Percentiles rank a stretch among this genome's conserved stretches.
These are phyloP conservation scores for Arxiozyma heterogenica DNA, from an alignment of 1,139 yeast species.

Conservation along the genomic window DNA sequence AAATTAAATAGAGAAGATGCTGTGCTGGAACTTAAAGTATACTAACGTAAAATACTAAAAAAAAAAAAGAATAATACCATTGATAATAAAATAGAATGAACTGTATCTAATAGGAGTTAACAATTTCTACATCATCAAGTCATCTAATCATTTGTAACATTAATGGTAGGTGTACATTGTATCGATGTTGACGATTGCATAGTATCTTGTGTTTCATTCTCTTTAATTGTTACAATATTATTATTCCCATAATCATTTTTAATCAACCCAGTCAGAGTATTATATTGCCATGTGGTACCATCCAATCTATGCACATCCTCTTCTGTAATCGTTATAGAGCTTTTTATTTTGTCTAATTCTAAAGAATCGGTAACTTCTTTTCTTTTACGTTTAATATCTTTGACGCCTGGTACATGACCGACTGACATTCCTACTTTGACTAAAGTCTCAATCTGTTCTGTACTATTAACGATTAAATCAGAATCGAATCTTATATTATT, in stretches of 20 bases:
- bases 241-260: slow-evolving; percentile 5
- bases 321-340: slow-evolving; percentile 45
- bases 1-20: no score
- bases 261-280: slow-evolving; percentile 14
- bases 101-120: no score
- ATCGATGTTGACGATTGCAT: neutral
- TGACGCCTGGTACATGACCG: slow-evolving; percentile 55
- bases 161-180: neutral
- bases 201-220: neutral
- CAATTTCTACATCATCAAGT: neutral
- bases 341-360: slow-evolving; percentile 45
- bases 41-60: no score
- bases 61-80: no score
- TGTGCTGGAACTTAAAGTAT: no score
- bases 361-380: slow-evolving; percentile 43
- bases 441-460: slow-evolving; percentile 65
- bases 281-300: slow-evolving; percentile 32
- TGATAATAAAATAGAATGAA: neutral
- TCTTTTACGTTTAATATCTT: slow-evolving; percentile 44
- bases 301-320: slow-evolving; percentile 16
- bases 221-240: neutral
- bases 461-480: slow-evolving; percentile 63
- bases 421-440: slow-evolving; percentile 86
- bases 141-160: neutral
- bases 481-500: slow-evolving; percentile 50